These are phyloP conservation scores for Tetraselmis striata DNA, from an alignment of 139 green algal species.

Conservation along the genomic window DNA sequence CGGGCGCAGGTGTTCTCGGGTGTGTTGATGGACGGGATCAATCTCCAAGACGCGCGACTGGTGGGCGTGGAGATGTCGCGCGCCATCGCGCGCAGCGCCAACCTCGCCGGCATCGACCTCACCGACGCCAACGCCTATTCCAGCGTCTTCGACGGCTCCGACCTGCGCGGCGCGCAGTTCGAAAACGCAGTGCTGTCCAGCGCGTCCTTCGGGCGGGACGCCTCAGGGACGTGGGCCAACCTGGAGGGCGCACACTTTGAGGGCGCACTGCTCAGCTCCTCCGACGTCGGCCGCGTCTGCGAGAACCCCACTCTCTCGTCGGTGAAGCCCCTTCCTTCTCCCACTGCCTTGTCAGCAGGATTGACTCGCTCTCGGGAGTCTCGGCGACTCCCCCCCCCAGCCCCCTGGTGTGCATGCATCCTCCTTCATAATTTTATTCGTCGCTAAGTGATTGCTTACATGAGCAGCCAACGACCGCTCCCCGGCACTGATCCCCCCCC, in stretches of 20 bases:
- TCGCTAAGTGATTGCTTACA: no score
- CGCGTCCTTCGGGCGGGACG: conserved; percentile 12
- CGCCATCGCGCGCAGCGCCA: not conserved
- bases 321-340: no score
- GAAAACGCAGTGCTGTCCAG: conserved; percentile 52
- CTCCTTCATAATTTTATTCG: no score
- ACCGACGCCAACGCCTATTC: conserved; percentile 1
- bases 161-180: conserved; percentile 47
- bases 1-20: conserved; percentile 42
- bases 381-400: no score
- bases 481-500: not conserved
- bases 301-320: conserved; percentile 47
- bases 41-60: conserved; percentile 35
- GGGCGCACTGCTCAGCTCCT: conserved; percentile 45
- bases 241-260: conserved; percentile 48
- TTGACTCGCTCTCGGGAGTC: no score
- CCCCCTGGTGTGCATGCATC: no score
- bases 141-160: conserved; percentile 39
- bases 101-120: not conserved
- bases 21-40: conserved; percentile 39
- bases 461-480: no score
- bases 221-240: conserved; percentile 15
- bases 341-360: no score
- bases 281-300: conserved; percentile 46
- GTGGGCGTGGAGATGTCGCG: conserved; percentile 33